Base-by-base conservation (phyloP, 208 protist genomes). In the Leishmania lainsoni region DNA sequence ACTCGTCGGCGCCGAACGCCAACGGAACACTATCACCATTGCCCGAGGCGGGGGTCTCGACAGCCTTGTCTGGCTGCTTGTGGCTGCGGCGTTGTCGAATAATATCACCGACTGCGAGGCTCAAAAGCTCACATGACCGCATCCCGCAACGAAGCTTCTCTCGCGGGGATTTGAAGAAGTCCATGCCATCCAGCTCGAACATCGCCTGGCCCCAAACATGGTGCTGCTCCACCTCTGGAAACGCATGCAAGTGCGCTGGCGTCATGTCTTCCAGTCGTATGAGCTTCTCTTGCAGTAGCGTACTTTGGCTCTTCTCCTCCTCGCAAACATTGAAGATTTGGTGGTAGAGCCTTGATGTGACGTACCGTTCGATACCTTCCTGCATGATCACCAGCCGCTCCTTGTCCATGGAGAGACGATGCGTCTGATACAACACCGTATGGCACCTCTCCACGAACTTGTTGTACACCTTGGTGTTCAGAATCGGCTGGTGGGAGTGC, bases 101-200 rank as follows among this genome's bases (percentile, higher is more conserved):
- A 32, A 92, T 79, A 48, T 91, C 86, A 32, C 83, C 78, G 14
- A 96, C 71, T 5, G 85, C 83, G 26, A 90, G 80, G 68, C 88
- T 86, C 17, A 97, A 80, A 63, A 93, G 51, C 59, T 90, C 84
- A 74, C 86, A 93, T 59, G 92, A 84, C 10, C 92, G 90, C 85
- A 97, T 89, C 1, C 83, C 84, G 66, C 94, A 95, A 12, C 87
- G 85, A 35, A 97, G 83, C 76, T 97, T 97, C 42, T 96, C 91
- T 29, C 90, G 82, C 10, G 94, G 94, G 2, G 94, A 92, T 58
- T 91, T 90, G 79, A 97, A 97, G 75, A 94, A 91, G 75, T 95
- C 91, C 92, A 97, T 97, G n/a, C 83, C 94, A 54, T 97, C 91
- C 32, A 96, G 75, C 71, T 95, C 94, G 59, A 94, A 91, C 91